Percentiles rank a stretch among this genome's conserved stretches.
These are phyloP conservation scores for Chaetomiaceae sp. DNA, from an alignment of 2,329 filamentous ascomycete species.

Conservation along the genomic window DNA sequence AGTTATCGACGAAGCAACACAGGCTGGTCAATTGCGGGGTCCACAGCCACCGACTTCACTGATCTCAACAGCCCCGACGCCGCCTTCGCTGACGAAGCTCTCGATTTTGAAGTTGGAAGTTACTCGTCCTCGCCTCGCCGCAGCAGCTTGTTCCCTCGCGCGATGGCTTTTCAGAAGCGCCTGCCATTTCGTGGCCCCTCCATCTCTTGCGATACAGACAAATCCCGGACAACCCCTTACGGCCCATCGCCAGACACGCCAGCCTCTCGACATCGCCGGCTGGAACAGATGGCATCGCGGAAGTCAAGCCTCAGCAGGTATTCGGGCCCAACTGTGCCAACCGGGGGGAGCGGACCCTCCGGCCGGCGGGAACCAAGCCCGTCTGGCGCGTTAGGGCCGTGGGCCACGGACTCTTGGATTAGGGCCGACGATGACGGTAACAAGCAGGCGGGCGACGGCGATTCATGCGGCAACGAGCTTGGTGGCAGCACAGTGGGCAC, in stretches of 20 bases:
- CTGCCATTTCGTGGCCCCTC: constrained; percentile 13
- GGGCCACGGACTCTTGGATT: not conserved
- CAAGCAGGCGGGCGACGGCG: not conserved
- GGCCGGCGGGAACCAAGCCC: not conserved
- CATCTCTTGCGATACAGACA: constrained; percentile 10
- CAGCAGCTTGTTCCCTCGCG: constrained; percentile 3
- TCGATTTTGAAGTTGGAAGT: constrained; percentile 3
- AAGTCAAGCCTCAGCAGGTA: constrained; percentile 6
- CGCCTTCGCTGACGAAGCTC: constrained; percentile 12
- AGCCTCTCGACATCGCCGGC: constrained; percentile 8
- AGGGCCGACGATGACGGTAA: not conserved
- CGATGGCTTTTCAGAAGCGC: constrained; percentile 4
- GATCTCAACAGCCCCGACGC: constrained; percentile 17
- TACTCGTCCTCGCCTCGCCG: constrained; percentile 14
- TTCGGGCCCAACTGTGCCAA: not conserved
- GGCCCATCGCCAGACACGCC: constrained; percentile 9
- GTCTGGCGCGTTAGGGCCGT: not conserved
- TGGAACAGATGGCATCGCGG: constrained; percentile 6
- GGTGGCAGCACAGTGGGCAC: not conserved
- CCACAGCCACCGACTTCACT: constrained; percentile 18
- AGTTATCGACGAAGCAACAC: constrained; percentile 12
- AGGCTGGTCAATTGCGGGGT: constrained; percentile 13
- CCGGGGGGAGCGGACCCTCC: not conserved
- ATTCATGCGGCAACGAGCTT: not conserved
- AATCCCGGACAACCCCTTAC: not conserved